phyloP scores from a whole-genome alignment of 768 basidiomycete species.

The Imleria badia region DNA sequence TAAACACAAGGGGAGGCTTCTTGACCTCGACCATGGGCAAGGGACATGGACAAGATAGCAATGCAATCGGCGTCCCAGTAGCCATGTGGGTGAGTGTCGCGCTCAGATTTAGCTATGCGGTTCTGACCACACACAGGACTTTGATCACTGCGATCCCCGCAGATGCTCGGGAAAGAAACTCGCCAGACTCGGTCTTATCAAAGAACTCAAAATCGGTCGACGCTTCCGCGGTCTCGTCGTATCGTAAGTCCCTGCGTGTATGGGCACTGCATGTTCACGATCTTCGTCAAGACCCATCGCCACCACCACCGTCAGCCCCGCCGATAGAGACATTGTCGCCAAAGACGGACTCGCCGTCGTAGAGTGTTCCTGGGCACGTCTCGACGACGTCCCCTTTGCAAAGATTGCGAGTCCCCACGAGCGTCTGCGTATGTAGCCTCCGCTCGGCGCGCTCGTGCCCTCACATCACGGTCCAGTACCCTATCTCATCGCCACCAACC shows the following conservation, averaged over 20 bases:
- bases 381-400: slow-evolving; percentile 91
- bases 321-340: slow-evolving; percentile 78
- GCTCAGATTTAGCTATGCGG: background rate
- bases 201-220: slow-evolving; percentile 77
- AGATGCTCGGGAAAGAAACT: slow-evolving; percentile 89
- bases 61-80: slow-evolving; percentile 58
- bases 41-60: no score
- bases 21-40: background rate
- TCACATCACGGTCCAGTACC: slow-evolving; percentile 60
- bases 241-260: slow-evolving; percentile 60
- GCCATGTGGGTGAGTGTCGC: slow-evolving; percentile 88
- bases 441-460: background rate
- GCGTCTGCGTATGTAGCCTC: slow-evolving; percentile 64
- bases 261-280: background rate
- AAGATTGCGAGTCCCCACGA: slow-evolving; percentile 95
- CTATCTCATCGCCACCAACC: slow-evolving; percentile 92
- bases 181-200: slow-evolving; percentile 79
- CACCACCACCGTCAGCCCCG: slow-evolving; percentile 71
- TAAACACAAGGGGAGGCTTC: no score
- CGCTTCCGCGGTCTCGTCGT: slow-evolving; percentile 91
- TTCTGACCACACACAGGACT: slow-evolving; percentile 58
- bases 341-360: slow-evolving; percentile 89
- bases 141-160: slow-evolving; percentile 95
- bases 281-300: slow-evolving; percentile 74
- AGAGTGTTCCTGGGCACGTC: slow-evolving; percentile 96